Percentiles rank a stretch among this genome's conserved stretches.
Evolutionary conservation across 176 grass and related monocot genomes (phyloP).

Genomic region (Miscanthus lutarioriparius): DNA sequence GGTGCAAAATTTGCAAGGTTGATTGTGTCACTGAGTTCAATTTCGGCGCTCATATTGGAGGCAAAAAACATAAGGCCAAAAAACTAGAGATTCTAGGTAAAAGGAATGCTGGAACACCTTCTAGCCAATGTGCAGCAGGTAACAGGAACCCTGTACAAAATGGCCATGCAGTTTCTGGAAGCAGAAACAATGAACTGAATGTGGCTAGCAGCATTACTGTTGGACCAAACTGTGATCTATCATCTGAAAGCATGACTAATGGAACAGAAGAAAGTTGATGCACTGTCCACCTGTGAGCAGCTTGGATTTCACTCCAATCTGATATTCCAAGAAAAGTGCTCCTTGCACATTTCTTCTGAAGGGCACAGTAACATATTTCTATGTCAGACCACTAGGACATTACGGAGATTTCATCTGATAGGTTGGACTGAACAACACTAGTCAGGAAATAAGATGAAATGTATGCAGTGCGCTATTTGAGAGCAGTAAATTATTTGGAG

Average conservation of each 20-base stretch:
- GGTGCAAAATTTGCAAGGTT: conserved; percentile 83
- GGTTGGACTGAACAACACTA: not conserved
- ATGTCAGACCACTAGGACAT: not conserved
- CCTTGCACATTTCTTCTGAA: not conserved
- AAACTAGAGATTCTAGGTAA: conserved; percentile 50
- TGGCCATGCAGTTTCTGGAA: conserved; percentile 27
- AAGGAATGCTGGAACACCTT: conserved; percentile 32
- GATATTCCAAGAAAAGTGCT: not conserved
- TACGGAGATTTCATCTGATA: not conserved
- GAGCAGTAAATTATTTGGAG: not conserved
- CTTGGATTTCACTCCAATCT: not conserved
- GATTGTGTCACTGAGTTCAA: conserved; percentile 74
- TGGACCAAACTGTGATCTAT: not conserved
- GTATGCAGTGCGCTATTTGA: not conserved
- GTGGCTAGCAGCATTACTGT: not conserved
- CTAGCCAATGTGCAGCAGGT: conserved; percentile 1
- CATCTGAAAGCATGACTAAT: conserved; percentile 31
- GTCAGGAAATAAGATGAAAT: not conserved
- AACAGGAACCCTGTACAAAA: conserved; percentile 25
- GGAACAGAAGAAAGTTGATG: not conserved
- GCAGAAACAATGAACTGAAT: conserved; percentile 24
- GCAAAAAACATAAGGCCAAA: conserved; percentile 69
- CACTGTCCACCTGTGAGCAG: not conserved
- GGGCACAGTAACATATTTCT: not conserved
- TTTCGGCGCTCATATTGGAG: conserved; percentile 60